phyloP scores from a whole-genome alignment of 768 basidiomycete species.

The Rhizopogon sp. region DNA sequence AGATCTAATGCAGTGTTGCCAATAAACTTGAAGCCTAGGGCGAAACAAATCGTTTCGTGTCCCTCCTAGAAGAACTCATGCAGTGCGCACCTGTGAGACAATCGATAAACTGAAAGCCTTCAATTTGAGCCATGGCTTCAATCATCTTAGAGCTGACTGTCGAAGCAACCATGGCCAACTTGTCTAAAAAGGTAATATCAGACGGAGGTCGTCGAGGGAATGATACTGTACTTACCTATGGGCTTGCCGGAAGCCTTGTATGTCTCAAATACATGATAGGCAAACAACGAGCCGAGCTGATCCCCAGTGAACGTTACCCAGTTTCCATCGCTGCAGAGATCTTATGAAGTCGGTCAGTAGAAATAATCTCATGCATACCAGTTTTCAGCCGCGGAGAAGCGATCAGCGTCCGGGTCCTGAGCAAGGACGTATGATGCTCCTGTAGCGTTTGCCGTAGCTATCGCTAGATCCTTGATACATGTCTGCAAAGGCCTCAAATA shows the following conservation, averaged over 20 bases:
- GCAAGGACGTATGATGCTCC: slow-evolving; percentile 68
- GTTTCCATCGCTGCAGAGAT: slow-evolving; percentile 32
- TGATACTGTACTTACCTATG: slow-evolving; percentile 27
- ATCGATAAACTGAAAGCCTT: slow-evolving; percentile 82
- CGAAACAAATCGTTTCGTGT: not conserved
- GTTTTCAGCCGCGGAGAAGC: slow-evolving; percentile 75
- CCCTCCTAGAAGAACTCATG: not conserved
- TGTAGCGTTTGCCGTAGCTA: slow-evolving; percentile 51
- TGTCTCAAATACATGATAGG: slow-evolving; percentile 36
- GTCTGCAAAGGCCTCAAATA: slow-evolving; percentile 1
- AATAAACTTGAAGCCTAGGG: slow-evolving; percentile 81
- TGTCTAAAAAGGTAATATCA: slow-evolving; percentile 39
- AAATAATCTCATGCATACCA: slow-evolving; percentile 32
- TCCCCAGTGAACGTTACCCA: slow-evolving; percentile 83
- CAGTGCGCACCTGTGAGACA: slow-evolving; percentile 68
- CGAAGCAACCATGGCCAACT: slow-evolving; percentile 82
- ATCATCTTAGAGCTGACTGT: slow-evolving; percentile 92
- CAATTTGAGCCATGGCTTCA: slow-evolving; percentile 63
- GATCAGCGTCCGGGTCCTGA: slow-evolving; percentile 86
- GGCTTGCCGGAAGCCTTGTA: slow-evolving; percentile 44
- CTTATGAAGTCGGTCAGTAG: slow-evolving; percentile 3
- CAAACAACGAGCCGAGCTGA: slow-evolving; percentile 66
- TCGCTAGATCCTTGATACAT: slow-evolving; percentile 59
- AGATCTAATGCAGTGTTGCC: slow-evolving; percentile 76
- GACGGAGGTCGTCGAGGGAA: slow-evolving; percentile 39